Evolutionary conservation across 352 stramenopile species (phyloP).

Genomic region (Pythium myriotylum): DNA sequence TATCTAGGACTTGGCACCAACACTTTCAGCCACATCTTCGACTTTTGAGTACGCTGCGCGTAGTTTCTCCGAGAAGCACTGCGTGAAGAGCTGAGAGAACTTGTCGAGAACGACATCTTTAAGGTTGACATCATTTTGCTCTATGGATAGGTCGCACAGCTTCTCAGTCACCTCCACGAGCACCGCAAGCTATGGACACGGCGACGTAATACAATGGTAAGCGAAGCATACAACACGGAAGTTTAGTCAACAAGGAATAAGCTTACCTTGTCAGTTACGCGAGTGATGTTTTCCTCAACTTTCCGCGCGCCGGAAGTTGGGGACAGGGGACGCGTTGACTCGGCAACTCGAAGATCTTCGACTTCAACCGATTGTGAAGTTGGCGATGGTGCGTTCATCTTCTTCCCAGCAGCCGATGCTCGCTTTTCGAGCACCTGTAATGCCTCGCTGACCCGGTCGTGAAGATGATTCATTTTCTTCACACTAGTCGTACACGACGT

Average conservation of each 20-base stretch:
- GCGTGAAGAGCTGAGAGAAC: constrained; percentile 65
- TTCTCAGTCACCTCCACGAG: constrained; percentile 69
- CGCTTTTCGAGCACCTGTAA: constrained; percentile 72
- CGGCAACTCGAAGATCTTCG: constrained; percentile 52
- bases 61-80: constrained; percentile 79
- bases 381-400: constrained; percentile 14
- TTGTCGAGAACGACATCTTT: constrained; percentile 75
- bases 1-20: constrained; percentile 10
- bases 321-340: constrained; percentile 40
- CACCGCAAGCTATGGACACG: constrained; percentile 36
- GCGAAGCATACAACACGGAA: background rate
- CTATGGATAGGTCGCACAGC: constrained; percentile 72
- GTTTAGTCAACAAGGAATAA: no score
- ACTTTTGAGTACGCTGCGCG: constrained; percentile 60
- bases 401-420: constrained; percentile 33
- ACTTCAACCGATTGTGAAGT: constrained; percentile 41
- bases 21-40: constrained; percentile 40
- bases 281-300: constrained; percentile 68
- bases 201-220: constrained; percentile 3
- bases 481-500: constrained; percentile 57
- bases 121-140: constrained; percentile 73
- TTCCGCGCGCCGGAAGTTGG: constrained; percentile 52
- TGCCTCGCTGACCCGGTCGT: constrained; percentile 71
- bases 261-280: constrained; percentile 65
- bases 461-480: constrained; percentile 59